Evolutionary conservation across 441 rosid genomes (phyloP).

Genomic region (Metrosideros polymorpha): DNA sequence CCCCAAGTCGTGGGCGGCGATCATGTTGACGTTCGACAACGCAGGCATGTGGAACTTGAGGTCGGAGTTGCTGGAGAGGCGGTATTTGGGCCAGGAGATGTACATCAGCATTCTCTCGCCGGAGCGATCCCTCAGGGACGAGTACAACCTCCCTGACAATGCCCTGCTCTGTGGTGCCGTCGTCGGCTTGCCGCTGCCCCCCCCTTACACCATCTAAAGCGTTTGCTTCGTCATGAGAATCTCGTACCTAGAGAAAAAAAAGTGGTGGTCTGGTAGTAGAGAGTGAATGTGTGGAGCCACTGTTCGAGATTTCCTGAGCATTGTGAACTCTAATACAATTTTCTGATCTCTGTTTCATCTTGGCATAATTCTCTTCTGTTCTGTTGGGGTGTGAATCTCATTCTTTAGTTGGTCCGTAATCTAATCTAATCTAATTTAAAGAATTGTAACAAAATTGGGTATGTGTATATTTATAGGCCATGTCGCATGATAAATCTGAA

Average conservation of each 20-base stretch:
- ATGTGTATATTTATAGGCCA: too few species aligned
- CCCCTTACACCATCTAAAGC: slow-evolving; percentile 7
- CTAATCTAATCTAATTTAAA: neutral
- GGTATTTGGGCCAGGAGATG: slow-evolving; percentile 6
- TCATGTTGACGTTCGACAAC: slow-evolving; percentile 14
- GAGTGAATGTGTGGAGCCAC: neutral
- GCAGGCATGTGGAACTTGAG: slow-evolving; percentile 15
- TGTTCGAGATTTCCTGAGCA: neutral
- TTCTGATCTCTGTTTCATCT: neutral
- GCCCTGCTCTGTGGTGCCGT: neutral
- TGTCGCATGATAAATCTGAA: neutral
- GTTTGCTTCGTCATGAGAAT: neutral
- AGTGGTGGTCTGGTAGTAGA: neutral
- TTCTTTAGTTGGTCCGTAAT: neutral
- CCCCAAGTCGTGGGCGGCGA: slow-evolving; percentile 14
- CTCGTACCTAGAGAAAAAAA: neutral
- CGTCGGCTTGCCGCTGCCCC: neutral
- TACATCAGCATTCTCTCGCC: slow-evolving; percentile 8
- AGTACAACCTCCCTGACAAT: slow-evolving; percentile 12
- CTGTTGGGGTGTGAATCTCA: neutral
- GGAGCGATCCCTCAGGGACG: slow-evolving; percentile 9
- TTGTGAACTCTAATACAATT: neutral
- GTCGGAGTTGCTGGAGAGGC: slow-evolving; percentile 1
- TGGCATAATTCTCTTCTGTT: neutral
- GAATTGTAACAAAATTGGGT: neutral